Evolutionary conservation across 1,284 basidiomycete genomes (phyloP).

Genomic region (Cerioporus squamosus): DNA sequence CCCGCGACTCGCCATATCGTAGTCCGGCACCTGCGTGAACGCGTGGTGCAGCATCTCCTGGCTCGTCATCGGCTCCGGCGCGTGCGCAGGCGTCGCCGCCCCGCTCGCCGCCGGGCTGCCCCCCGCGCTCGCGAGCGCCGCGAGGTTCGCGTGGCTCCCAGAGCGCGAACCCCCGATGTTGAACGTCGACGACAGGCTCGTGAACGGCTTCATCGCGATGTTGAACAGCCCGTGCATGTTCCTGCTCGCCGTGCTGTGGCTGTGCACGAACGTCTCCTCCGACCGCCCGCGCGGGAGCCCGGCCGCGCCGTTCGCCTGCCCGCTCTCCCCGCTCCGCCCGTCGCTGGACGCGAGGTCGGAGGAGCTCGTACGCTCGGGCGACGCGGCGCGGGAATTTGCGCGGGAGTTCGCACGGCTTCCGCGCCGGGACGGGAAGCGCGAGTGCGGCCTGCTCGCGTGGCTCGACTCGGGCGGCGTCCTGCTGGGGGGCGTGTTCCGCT

Average conservation of each 20-base stretch:
- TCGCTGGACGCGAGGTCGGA: conserved; percentile 4
- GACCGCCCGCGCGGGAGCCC: neutral
- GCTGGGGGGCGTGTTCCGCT: conserved; percentile 32
- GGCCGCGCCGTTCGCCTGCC: conserved; percentile 1
- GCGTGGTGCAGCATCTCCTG: conserved; percentile 57
- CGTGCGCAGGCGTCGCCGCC: conserved; percentile 24
- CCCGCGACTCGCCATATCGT: conserved; percentile 71
- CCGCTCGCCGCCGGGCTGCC: conserved; percentile 6
- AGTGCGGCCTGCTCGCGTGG: conserved; percentile 27
- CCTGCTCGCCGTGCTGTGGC: conserved; percentile 50
- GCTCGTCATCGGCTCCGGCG: conserved; percentile 37
- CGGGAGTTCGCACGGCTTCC: conserved; percentile 32
- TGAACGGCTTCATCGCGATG: conserved; percentile 67
- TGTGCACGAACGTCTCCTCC: conserved; percentile 54
- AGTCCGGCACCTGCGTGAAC: conserved; percentile 82
- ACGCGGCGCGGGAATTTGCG: conserved; percentile 46
- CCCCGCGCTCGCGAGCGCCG: conserved; percentile 12
- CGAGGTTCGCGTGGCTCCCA: conserved; percentile 39
- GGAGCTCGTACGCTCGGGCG: conserved; percentile 44
- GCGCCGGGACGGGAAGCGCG: conserved; percentile 39
- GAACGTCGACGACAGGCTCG: conserved; percentile 41
- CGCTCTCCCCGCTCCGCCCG: too few relatives aligned
- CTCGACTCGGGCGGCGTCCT: conserved; percentile 29
- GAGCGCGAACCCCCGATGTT: conserved; percentile 39
- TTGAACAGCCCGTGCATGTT: conserved; percentile 58